phyloP scores from a whole-genome alignment of 768 basidiomycete genomes.

The Lentinula lateritia region DNA sequence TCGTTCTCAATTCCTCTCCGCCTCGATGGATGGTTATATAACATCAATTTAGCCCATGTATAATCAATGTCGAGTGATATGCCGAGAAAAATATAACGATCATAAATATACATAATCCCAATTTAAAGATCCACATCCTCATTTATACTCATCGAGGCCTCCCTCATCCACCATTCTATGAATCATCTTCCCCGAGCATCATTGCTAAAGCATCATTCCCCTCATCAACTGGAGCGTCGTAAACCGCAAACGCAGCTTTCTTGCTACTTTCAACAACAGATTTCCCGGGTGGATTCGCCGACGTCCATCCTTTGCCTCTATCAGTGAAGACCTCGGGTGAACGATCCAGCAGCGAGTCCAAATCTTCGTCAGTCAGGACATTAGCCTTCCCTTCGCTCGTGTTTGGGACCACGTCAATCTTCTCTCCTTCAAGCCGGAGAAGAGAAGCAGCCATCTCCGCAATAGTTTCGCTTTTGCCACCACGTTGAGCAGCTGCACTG shows the following conservation, averaged over 20 bases:
- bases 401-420: slow-evolving; percentile 80
- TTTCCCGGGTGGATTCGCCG: slow-evolving; percentile 25
- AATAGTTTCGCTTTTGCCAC: slow-evolving; percentile 56
- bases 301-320: slow-evolving; percentile 72
- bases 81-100: too few relatives aligned
- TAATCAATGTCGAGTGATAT: not conserved
- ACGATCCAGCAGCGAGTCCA: slow-evolving; percentile 78
- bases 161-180: not conserved
- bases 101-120: not conserved
- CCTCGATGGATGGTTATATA: slow-evolving; percentile 19
- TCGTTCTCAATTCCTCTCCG: slow-evolving; percentile 22
- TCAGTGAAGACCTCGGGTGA: slow-evolving; percentile 66
- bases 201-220: slow-evolving; percentile 67
- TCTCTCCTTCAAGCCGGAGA: slow-evolving; percentile 78
- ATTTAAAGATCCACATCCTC: not conserved
- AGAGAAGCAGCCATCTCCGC: slow-evolving; percentile 78
- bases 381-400: slow-evolving; percentile 63
- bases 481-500: slow-evolving; percentile 38
- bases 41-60: slow-evolving; percentile 18
- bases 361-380: slow-evolving; percentile 77
- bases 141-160: too few relatives aligned
- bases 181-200: slow-evolving; percentile 51
- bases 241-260: slow-evolving; percentile 73
- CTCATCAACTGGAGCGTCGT: slow-evolving; percentile 56
- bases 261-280: slow-evolving; percentile 19